Percentiles rank a stretch among this genome's conserved stretches.
Evolutionary conservation across 1,139 yeast genomes (phyloP).

Genomic region (Saccharomyces hybrid): DNA sequence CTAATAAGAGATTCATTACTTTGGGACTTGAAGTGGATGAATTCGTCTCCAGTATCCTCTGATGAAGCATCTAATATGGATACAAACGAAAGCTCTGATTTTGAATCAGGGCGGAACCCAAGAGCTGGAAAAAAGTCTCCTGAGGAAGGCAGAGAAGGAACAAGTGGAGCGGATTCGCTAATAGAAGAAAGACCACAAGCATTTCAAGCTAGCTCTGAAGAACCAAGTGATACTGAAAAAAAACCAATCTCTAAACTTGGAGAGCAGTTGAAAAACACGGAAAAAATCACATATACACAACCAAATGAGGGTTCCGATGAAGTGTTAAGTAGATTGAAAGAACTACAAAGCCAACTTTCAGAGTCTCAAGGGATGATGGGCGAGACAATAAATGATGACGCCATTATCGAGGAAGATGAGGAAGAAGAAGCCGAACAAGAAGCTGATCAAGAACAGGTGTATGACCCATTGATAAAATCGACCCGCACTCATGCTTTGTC

Average conservation of each 20-base stretch:
- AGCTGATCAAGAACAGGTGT: conserved; percentile 1
- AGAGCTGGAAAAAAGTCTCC: neutral
- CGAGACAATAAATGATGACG: conserved; percentile 5
- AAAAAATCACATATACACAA: neutral
- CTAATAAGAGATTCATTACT: conserved; percentile 29
- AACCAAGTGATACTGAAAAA: conserved; percentile 1
- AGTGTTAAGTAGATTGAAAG: neutral
- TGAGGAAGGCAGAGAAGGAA: neutral
- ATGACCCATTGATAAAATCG: neutral
- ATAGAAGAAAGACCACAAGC: neutral
- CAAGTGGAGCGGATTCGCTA: neutral
- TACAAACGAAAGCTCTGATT: neutral
- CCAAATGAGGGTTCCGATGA: neutral
- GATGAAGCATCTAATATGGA: neutral
- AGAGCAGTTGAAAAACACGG: conserved; percentile 2
- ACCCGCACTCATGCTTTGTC: neutral
- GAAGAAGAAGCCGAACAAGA: conserved; percentile 7
- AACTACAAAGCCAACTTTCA: neutral
- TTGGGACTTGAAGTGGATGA: conserved; percentile 26
- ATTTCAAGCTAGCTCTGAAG: neutral
- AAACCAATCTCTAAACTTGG: conserved; percentile 2
- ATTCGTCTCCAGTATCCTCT: conserved; percentile 2
- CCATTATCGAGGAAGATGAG: conserved; percentile 12
- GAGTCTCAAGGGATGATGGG: neutral
- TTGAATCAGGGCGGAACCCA: neutral